Percentiles rank a stretch among this genome's conserved stretches.
These are phyloP conservation scores for Histomonas meleagridis DNA, from an alignment of 208 protist genomes.

Conservation along the genomic window DNA sequence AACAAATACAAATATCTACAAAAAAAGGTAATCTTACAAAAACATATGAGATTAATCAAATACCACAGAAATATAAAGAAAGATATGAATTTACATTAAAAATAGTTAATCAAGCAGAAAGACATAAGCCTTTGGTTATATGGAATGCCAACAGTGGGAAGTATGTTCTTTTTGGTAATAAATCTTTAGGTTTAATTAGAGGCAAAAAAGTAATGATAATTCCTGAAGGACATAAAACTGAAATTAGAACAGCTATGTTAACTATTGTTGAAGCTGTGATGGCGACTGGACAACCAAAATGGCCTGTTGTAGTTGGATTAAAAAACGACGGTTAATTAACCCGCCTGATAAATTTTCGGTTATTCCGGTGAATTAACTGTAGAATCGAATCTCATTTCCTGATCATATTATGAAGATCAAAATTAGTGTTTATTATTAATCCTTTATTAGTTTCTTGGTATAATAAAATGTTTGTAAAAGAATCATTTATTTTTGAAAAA, in stretches of 20 bases:
- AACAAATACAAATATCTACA: not conserved
- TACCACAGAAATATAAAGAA: not conserved
- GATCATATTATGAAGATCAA: too few relatives aligned
- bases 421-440: too few relatives aligned
- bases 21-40: not conserved
- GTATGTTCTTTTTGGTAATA: not conserved
- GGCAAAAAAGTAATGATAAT: not conserved
- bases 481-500: too few relatives aligned
- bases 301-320: not conserved
- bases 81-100: not conserved
- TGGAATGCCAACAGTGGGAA: not conserved
- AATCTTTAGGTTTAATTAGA: not conserved
- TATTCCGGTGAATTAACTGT: too few relatives aligned
- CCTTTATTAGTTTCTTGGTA: too few relatives aligned
- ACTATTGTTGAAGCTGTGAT: not conserved
- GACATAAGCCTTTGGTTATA: not conserved
- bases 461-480: too few relatives aligned
- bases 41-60: not conserved
- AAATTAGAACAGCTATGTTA: not conserved
- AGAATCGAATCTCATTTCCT: too few relatives aligned
- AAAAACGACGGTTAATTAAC: too few relatives aligned
- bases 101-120: not conserved
- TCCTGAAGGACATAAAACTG: not conserved
- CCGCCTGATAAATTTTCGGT: too few relatives aligned
- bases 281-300: not conserved